Evolutionary conservation across 2,329 filamentous ascomycete species (phyloP).

Genomic region (Fusarium marasasianum): DNA sequence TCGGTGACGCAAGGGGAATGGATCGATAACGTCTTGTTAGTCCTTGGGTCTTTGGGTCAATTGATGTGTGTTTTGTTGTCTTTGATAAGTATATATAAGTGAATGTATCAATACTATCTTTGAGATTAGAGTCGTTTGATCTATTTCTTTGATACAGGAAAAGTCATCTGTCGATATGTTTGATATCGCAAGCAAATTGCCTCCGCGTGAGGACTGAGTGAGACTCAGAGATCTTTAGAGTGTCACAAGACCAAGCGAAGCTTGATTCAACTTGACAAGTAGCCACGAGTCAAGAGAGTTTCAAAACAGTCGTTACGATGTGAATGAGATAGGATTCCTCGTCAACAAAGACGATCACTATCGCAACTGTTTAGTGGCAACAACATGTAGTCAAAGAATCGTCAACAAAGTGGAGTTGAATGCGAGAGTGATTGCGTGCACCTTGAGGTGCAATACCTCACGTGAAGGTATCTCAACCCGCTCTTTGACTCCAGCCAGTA

Average conservation of each 20-base stretch:
- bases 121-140: constrained; percentile 23
- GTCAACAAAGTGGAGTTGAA: background rate
- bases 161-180: constrained; percentile 20
- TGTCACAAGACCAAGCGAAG: constrained; percentile 27
- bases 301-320: background rate
- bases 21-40: constrained; percentile 17
- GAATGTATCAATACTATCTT: background rate
- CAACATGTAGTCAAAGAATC: background rate
- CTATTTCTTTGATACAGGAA: background rate
- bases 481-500: constrained; percentile 5
- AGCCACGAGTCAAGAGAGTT: constrained; percentile 10
- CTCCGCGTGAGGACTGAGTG: constrained; percentile 11
- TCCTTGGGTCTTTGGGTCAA: constrained; percentile 15
- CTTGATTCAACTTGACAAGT: background rate
- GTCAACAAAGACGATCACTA: background rate
- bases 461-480: constrained; percentile 29
- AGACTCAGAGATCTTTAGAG: background rate
- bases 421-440: constrained; percentile 15
- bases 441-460: constrained; percentile 21
- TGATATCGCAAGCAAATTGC: background rate
- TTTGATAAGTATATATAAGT: background rate
- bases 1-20: constrained; percentile 31
- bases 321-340: background rate
- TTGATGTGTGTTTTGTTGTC: constrained; percentile 17
- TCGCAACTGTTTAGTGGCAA: background rate